phyloP scores from a whole-genome alignment of 768 basidiomycete species.

The Termitomyces sp. region DNA sequence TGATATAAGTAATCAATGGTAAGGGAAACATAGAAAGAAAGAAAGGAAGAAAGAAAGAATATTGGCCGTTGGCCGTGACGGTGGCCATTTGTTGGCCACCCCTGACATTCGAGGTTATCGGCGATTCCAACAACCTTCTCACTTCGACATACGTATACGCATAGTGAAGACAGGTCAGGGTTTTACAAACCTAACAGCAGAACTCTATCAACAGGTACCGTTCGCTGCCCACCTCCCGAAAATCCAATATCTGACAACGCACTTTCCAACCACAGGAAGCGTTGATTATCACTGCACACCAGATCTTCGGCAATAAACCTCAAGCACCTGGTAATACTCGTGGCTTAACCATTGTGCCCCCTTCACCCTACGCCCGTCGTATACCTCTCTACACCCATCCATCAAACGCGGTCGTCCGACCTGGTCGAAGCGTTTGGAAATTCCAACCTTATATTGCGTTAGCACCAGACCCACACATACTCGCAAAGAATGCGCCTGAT shows the following conservation, averaged over 20 bases:
- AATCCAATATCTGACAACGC: neutral
- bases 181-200: slow-evolving; percentile 55
- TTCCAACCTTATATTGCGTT: slow-evolving; percentile 29
- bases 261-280: slow-evolving; percentile 28
- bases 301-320: slow-evolving; percentile 48
- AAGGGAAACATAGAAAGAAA: too few species aligned
- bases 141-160: slow-evolving; percentile 44
- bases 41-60: too few species aligned
- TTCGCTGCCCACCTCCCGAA: neutral
- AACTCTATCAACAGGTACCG: slow-evolving; percentile 52
- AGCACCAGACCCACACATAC: slow-evolving; percentile 37
- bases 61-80: too few species aligned
- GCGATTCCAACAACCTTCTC: too few species aligned
- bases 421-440: slow-evolving; percentile 24
- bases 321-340: slow-evolving; percentile 14
- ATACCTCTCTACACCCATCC: slow-evolving; percentile 54
- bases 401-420: slow-evolving; percentile 25
- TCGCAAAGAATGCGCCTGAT: slow-evolving; percentile 31
- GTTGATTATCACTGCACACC: slow-evolving; percentile 45
- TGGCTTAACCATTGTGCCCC: slow-evolving; percentile 34
- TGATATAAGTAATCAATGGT: too few species aligned
- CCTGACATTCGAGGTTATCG: too few species aligned
- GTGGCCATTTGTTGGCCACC: too few species aligned
- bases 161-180: slow-evolving; percentile 43
- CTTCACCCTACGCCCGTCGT: slow-evolving; percentile 57